A percentile compares a stretch with the other conserved stretches of the same genome.
Conservation (phyloP, 805 yeast genomes). For the Saccharomycopsis olivae region DNA sequence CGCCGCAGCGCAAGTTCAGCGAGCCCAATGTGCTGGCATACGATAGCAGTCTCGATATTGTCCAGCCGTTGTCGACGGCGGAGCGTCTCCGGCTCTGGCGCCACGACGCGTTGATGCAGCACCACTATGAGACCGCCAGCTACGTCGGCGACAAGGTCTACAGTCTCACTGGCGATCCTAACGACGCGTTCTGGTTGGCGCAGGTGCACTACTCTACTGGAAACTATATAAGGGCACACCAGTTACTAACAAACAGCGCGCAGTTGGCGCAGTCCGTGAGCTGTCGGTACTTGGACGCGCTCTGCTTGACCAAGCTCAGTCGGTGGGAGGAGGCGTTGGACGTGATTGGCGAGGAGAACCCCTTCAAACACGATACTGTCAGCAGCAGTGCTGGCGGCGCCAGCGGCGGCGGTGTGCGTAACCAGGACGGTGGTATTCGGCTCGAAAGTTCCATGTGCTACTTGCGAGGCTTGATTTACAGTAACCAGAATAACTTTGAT, state of each 20-base stretch:
- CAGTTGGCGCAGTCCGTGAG: conserved; percentile 45
- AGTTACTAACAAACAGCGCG: conserved; percentile 49
- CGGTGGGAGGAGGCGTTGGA: conserved; percentile 85
- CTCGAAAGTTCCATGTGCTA: conserved; percentile 82
- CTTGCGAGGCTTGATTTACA: conserved; percentile 72
- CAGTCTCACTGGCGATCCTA: conserved; percentile 74
- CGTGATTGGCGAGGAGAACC: conserved; percentile 72
- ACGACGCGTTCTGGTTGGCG: conserved; percentile 94
- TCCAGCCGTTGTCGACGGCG: conserved; percentile 56
- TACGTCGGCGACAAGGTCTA: conserved; percentile 86
- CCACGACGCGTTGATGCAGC: conserved; percentile 87
- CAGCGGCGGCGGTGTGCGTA: no score
- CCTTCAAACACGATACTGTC: conserved; percentile 37
- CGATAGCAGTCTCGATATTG: conserved; percentile 3
- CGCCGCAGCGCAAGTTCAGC: conserved; percentile 17
- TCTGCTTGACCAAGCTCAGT: conserved; percentile 61
- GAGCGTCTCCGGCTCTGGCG: conserved; percentile 86
- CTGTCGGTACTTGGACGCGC: conserved; percentile 73
- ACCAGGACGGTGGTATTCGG: conserved; percentile 74
- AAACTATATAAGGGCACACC: conserved; percentile 68
- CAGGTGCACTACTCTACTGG: conserved; percentile 76
- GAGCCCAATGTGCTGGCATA: conserved; percentile 5
- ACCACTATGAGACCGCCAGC: conserved; percentile 82
- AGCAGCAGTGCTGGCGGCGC: no score
- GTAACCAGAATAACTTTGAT: conserved; percentile 75